These are phyloP conservation scores for Rosa rugosa DNA, from an alignment of 306 rosid genomes.

Conservation along the genomic window DNA sequence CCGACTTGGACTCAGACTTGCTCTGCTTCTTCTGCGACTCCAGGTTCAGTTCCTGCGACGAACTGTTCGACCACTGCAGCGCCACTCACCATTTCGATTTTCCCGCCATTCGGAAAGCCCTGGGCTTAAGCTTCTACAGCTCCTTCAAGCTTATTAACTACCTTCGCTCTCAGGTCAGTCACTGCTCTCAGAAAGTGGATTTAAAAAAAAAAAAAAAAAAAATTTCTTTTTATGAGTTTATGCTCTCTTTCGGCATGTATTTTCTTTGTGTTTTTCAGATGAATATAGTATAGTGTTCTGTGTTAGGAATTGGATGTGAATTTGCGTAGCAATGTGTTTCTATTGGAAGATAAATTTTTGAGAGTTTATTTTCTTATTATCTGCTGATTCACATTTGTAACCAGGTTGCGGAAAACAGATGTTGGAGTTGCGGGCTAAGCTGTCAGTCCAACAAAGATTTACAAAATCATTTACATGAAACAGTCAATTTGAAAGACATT, in stretches of 20 bases:
- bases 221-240: background rate
- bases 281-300: background rate
- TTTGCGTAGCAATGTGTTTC: background rate
- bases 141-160: conserved; percentile 81
- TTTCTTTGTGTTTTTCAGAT: background rate
- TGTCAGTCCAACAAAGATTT: conserved; percentile 52
- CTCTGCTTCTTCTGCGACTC: conserved; percentile 77
- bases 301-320: background rate
- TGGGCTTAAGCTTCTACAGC: too few relatives aligned
- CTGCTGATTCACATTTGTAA: background rate
- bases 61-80: conserved; percentile 63
- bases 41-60: conserved; percentile 31
- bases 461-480: conserved; percentile 69
- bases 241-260: background rate
- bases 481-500: conserved; percentile 34
- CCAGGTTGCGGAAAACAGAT: conserved; percentile 69
- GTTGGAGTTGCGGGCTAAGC: conserved; percentile 77
- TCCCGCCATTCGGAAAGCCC: conserved; percentile 30
- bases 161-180: conserved; percentile 52
- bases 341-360: background rate
- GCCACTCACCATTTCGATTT: conserved; percentile 68
- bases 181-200: too few relatives aligned
- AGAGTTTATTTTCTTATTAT: background rate
- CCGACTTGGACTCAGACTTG: conserved; percentile 33
- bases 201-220: too few relatives aligned